Base-by-base conservation (phyloP, 805 yeast species). In the Suhomyces canberraensis region DNA sequence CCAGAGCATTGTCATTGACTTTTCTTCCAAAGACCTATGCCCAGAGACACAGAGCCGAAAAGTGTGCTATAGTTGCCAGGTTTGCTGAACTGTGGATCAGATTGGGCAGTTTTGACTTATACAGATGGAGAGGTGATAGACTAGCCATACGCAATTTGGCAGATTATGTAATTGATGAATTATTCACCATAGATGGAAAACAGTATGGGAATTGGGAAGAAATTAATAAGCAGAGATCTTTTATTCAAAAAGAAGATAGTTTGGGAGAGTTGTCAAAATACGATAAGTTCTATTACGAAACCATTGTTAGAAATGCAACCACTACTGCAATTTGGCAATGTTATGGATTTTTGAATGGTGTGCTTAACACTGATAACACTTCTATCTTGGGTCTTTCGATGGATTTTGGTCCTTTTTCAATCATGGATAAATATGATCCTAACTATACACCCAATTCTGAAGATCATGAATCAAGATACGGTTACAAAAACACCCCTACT, bases 371-470 rank as follows among this genome's bases (percentile, higher is more conserved):
- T 0, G 98, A 91, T 54, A 91, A 91, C 54, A 87, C 96, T 1
- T 86, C 96, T 0, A 71, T 91, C n/a, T 52, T 83, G 29, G 98
- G 98, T 0, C 65, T 89, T 8, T 77, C 95, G 0, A 76, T 93
- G 60, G 98, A 91, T 60, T 93, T 83, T 59, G 98, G 98, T 3
- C 98, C 98, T 1, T 93, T 86, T 63, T 85, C 95, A 14, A 84
- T 89, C 42, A 75, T 90, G 83, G 96, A 90, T 53, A 76, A 75
- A 31, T 91, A 82, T 54, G 81, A 87, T 51, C 90, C 95, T 11
- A 60, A 72, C 33, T 91, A 74, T 53, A 85, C 97, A 0, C 91
- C 98, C 2, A 91, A 93, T 54, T 88, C 87, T 38, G 97, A 89
- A 52, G 98, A 93, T 58, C 73, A 71, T 29, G 63, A 66, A 33